Conservation (phyloP, 139 green algal genomes). For the Limnomonas spitsbergensis region DNA sequence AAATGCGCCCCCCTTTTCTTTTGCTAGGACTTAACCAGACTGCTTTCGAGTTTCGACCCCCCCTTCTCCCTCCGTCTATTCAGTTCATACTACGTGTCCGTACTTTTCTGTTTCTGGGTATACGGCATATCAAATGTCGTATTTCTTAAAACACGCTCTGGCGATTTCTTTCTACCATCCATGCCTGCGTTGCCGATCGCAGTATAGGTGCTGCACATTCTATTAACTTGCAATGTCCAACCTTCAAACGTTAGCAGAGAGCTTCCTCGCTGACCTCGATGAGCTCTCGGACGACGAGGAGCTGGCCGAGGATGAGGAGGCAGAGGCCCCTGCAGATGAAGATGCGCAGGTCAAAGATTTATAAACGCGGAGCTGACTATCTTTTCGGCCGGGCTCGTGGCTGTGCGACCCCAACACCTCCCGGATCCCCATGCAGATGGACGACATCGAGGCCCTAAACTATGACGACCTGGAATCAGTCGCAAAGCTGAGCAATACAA, state of each 20-base stretch:
- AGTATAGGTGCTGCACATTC: too few relatives aligned
- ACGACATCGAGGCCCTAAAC: conserved; percentile 66
- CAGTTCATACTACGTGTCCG: too few relatives aligned
- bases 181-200: too few relatives aligned
- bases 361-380: not conserved
- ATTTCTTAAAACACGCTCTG: not conserved
- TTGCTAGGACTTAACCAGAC: too few relatives aligned
- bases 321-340: conserved; percentile 39
- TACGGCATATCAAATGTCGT: too few relatives aligned
- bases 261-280: conserved; percentile 92
- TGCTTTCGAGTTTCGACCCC: too few relatives aligned
- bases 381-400: too few relatives aligned
- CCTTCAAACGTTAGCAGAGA: conserved; percentile 76
- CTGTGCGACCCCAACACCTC: too few relatives aligned
- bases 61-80: too few relatives aligned
- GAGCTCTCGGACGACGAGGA: conserved; percentile 91
- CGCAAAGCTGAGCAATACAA: conserved; percentile 58
- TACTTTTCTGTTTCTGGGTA: too few relatives aligned
- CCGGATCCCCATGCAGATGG: conserved; percentile 42
- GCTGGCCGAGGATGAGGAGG: conserved; percentile 40
- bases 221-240: too few relatives aligned
- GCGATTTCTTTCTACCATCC: not conserved
- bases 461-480: conserved; percentile 71
- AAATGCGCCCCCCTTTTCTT: too few relatives aligned
- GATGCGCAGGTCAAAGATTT: conserved; percentile 32